Evolutionary conservation across 2,329 filamentous ascomycete genomes (phyloP), one percentile per base, ranked within the genome.

Genomic region (Sporothrix pallida): DNA sequence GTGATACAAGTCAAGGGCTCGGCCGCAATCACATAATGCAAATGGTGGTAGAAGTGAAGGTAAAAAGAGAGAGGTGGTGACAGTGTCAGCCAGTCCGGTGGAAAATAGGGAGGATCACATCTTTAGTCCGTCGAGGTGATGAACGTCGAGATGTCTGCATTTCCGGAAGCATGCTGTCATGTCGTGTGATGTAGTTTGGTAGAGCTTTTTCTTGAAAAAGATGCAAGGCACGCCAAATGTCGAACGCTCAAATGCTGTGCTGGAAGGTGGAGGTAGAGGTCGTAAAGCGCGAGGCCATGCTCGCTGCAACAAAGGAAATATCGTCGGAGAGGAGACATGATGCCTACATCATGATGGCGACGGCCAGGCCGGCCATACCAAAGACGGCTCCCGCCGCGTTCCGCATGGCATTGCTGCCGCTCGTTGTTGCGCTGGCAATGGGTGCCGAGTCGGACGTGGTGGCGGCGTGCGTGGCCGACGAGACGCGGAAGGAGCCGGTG

Each of bases 331-430:
- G n/a, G n/a, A n/a, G n/a, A n/a, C n/a, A n/a, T n/a, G n/a, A 56
- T 26, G 52, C 8, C 83, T 87, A 90, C 79, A 89, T 80, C 73
- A 89, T 76, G n/a, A 83, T 85, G 17, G 84, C 84, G 65, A 83
- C 83, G n/a, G 86, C 74, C 68, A 75, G 42, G 46, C 70, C 70
- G 15, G 71, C 74, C 2, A 71, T 78, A 77, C 88, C 84, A 71
- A 86, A 87, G 48, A 84, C 78, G 77, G 87, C 83, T 71, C 86
- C 87, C 60, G 84, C 84, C 63, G 87, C 78, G 70, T 85, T 87
- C n/a, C 84, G 86, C 54, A 87, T 85, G 13, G 87, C 78, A 63
- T 81, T 79, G n/a, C 81, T 86, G 74, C 83, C 85, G 77, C 80
- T 84, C 71, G 79, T 79, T 74, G 83, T 82, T 65, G 81, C 79